Conservation (phyloP, 768 basidiomycete genomes). For the Kockovaella imperatae region DNA sequence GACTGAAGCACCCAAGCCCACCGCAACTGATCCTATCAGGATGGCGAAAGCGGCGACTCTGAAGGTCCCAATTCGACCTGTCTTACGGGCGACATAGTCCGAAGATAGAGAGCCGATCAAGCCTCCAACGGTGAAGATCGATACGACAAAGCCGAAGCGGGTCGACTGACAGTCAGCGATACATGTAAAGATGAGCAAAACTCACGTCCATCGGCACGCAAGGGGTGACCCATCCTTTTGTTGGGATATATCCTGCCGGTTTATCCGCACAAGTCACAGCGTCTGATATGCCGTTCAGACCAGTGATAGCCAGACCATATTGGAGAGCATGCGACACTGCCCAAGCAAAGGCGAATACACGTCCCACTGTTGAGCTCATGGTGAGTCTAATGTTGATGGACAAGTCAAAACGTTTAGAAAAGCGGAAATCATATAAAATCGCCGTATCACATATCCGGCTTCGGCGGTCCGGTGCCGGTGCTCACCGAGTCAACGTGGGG, state of each 20-base stretch:
- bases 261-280: slow-evolving; percentile 27
- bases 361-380: no score
- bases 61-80: slow-evolving; percentile 27
- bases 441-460: no score
- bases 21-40: slow-evolving; percentile 19
- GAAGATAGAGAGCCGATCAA: slow-evolving; percentile 53
- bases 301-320: slow-evolving; percentile 79
- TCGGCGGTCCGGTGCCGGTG: no score
- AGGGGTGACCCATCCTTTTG: slow-evolving; percentile 7
- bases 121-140: slow-evolving; percentile 80
- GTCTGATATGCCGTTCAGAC: slow-evolving; percentile 76
- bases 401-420: no score
- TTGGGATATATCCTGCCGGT: neutral
- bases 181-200: neutral
- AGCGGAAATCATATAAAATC: no score
- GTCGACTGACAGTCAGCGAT: slow-evolving; percentile 31
- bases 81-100: slow-evolving; percentile 7
- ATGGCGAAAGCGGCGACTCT: slow-evolving; percentile 16
- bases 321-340: slow-evolving; percentile 33
- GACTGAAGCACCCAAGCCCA: slow-evolving; percentile 19
- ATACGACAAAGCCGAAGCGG: slow-evolving; percentile 72
- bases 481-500: no score
- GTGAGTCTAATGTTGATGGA: no score
- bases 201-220: slow-evolving; percentile 32
- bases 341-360: no score